Evolutionary conservation across 441 rosid species (phyloP).

Genomic region (Erysimum pusillum): DNA sequence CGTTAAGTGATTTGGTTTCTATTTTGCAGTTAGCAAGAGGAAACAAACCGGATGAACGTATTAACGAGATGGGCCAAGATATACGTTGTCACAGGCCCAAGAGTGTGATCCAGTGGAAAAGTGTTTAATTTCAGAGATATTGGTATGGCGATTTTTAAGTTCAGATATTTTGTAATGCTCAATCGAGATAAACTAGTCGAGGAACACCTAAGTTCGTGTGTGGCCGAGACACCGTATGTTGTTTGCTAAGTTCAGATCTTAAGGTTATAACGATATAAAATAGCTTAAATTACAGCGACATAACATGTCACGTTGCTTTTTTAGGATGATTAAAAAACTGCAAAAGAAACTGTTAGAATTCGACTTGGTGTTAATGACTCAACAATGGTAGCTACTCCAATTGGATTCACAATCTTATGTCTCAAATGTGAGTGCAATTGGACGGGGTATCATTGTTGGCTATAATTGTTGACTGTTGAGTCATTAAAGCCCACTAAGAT

Average conservation of each 20-base stretch:
- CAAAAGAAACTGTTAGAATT: no score
- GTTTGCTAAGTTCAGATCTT: not conserved
- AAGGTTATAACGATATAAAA: not conserved
- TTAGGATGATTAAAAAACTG: not conserved
- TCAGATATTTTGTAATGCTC: not conserved
- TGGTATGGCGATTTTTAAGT: not conserved
- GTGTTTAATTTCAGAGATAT: not conserved
- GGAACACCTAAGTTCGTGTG: not conserved
- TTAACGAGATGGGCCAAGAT: not conserved
- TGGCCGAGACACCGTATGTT: not conserved
- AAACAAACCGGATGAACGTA: not conserved
- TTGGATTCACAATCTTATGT: no score
- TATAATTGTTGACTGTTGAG: not conserved
- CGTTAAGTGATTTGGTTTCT: not conserved
- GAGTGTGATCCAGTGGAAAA: constrained; percentile 16
- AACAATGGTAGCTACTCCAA: no score
- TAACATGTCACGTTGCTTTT: not conserved
- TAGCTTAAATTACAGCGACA: not conserved
- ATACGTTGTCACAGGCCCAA: constrained; percentile 18
- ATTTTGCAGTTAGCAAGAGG: not conserved
- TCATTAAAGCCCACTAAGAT: not conserved
- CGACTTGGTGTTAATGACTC: no score
- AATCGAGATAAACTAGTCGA: not conserved
- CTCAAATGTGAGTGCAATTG: not conserved
- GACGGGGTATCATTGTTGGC: not conserved